Evolutionary conservation across 768 basidiomycete species (phyloP).

Genomic region (Trametes cubensis): DNA sequence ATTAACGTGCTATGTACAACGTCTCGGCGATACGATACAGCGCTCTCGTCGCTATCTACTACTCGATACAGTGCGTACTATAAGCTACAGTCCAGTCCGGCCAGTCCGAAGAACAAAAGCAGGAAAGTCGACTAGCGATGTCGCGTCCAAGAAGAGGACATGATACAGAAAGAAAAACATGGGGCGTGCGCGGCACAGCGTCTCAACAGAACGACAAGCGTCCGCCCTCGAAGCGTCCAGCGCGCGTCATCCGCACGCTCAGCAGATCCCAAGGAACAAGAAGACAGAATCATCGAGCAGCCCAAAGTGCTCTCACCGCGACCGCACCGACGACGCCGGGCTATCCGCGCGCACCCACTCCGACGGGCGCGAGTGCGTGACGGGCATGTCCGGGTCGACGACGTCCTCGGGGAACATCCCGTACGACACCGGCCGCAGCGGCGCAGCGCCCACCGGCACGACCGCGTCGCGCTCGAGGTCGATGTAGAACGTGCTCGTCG

Average conservation of each 20-base stretch:
- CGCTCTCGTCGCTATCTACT: constrained; percentile 16
- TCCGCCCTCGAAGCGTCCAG: constrained; percentile 9
- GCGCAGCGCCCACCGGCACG: constrained; percentile 21
- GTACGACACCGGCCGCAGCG: constrained; percentile 25
- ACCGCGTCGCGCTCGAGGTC: constrained; percentile 23
- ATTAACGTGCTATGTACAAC: constrained; percentile 23
- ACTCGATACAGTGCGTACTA: constrained; percentile 22
- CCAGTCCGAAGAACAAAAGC: not conserved
- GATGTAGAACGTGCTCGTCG: constrained; percentile 26
- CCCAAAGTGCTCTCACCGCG: constrained; percentile 2
- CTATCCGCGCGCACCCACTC: constrained; percentile 38
- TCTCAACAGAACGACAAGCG: constrained; percentile 17
- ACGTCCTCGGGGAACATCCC: constrained; percentile 35
- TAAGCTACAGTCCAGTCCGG: constrained; percentile 12
- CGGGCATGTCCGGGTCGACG: constrained; percentile 55
- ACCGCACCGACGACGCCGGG: not conserved
- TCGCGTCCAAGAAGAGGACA: not conserved
- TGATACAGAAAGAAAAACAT: not conserved
- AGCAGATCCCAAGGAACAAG: not conserved
- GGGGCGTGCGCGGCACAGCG: constrained; percentile 20
- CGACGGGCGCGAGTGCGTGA: constrained; percentile 53
- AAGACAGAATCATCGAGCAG: not conserved
- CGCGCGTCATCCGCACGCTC: not conserved
- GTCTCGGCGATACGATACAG: constrained; percentile 8
- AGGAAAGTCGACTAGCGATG: constrained; percentile 23